phyloP scores from a whole-genome alignment of 2,329 filamentous ascomycete genomes.

The Colletotrichum trifolii region DNA sequence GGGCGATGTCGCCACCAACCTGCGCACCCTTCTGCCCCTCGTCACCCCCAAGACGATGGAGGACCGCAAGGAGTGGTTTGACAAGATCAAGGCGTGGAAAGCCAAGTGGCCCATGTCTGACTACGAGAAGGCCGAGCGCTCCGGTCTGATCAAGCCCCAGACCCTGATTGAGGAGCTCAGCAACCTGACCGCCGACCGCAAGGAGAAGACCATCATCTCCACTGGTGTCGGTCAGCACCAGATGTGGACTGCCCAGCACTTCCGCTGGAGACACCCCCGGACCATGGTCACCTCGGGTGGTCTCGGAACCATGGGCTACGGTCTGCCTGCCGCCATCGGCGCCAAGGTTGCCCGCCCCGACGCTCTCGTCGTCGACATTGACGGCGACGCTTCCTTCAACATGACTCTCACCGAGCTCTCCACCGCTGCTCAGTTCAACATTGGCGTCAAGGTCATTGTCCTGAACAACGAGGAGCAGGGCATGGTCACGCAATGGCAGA shows the following conservation, averaged over 20 bases:
- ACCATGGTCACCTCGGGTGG: constrained; percentile 97
- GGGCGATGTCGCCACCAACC: constrained; percentile 87
- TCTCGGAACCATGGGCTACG: constrained; percentile 90
- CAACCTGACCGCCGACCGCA: constrained; percentile 81
- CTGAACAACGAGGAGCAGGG: constrained; percentile 98
- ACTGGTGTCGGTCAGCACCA: constrained; percentile 98
- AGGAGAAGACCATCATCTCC: constrained; percentile 86
- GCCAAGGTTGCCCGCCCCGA: constrained; percentile 86
- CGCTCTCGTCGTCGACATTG: constrained; percentile 91
- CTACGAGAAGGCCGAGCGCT: constrained; percentile 81
- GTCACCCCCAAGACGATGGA: constrained; percentile 70
- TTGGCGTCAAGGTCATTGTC: constrained; percentile 93
- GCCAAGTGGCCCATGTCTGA: constrained; percentile 84
- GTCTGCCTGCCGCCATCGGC: constrained; percentile 93
- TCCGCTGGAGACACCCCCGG: constrained; percentile 90
- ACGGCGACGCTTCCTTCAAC: constrained; percentile 98
- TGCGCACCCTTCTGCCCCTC: constrained; percentile 78
- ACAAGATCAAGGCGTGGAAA: constrained; percentile 92
- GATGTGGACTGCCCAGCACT: constrained; percentile 99
- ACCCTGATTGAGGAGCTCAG: constrained; percentile 91
- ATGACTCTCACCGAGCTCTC: constrained; percentile 98
- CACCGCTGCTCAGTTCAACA: constrained; percentile 94
- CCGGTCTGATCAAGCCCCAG: constrained; percentile 93
- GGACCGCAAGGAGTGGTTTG: constrained; percentile 86
- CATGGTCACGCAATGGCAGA: constrained; percentile 99